Evolutionary conservation across 2,329 filamentous ascomycete genomes (phyloP), one percentile per base, ranked within the genome.

Genomic region (Diaporthe humulicola): DNA sequence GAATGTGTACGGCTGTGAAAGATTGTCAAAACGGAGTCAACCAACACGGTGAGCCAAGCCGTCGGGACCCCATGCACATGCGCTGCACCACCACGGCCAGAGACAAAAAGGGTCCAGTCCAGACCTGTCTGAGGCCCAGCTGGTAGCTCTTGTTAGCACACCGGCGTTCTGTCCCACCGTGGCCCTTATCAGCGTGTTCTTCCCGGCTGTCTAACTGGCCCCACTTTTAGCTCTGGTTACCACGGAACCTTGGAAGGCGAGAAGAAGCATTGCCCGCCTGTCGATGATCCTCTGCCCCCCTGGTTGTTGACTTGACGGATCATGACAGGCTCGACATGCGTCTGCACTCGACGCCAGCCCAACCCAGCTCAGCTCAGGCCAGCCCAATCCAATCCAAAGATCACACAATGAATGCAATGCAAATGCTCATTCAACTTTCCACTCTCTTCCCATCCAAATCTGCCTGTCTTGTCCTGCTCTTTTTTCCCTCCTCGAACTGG

Each of bases 1-100:
- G 54, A 57, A 33, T 28, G 54, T 57, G 54, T 28, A 58, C 56
- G 15, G n/a, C 17, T 45, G 52, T 30, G 7, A n/a, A 9, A n/a
- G 22, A 25, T 10, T 33, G n/a, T 33, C 40, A 19, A 48, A 36
- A 66, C 60, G 60, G 60, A 48, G 40, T n/a, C 28, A 22, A 48
- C 17, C n/a, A 14, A 19, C 42, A 66, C 42, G 61, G 28, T 36
- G 61, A 66, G 61, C 61, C 61, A 50, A 66, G 61, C 61, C 61
- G 61, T 66, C 61, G 61, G 61, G 61, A 66, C 61, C 42, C 25
- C 40, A 50, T 66, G 30, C 40, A 33, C 60, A 25, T 66, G 60
- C 28, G 48, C 40, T 48, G n/a, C n/a, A 45, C 14, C 22, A 52
- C 4, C n/a, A 52, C 50, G 9, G 10, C n/a, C 38, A 64, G 38